Base-by-base conservation (phyloP, 2,329 filamentous ascomycete species). In the Diaporthe citrichinensis region DNA sequence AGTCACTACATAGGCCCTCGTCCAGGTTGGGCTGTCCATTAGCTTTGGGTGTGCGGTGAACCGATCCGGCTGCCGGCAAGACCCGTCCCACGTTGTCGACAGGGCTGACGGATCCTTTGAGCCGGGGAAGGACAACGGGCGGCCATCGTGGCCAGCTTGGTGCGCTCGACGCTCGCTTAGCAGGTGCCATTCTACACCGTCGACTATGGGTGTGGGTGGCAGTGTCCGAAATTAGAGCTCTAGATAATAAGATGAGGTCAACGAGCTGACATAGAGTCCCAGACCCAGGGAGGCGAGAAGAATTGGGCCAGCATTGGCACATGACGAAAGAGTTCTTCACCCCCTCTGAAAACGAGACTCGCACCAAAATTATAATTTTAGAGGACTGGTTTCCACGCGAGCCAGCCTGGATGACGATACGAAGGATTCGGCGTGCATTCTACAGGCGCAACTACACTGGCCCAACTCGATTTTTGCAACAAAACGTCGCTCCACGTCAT, bases 381-480 rank as follows among this genome's bases (percentile, higher is more conserved):
- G 68, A 41, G 15, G 6, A 41, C 41, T n/a, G 28, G 2, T 34
- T 31, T 23, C 57, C 31, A 61, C 10, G 28, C 34, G 71, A 61
- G 41, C 31, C 23, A 49, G 41, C 31, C 23, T 46, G 10, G 46
- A 55, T 65, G 71, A 65, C 49, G 59, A n/a, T 65, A 8, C 36
- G 58, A 65, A 65, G 71, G 71, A 73, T 73, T 65, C 71, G 58
- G 25, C 46, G 34, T 65, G 71, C 71, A 73, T 55, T 57, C 34
- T 5, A 41, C 36, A 51, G 71, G 71, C 71, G 71, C 58, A 65
- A 65, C 28, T n/a, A n/a, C n/a, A n/a, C n/a, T n/a, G n/a, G n/a
- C n/a, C n/a, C n/a, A n/a, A n/a, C n/a, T n/a, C n/a, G n/a, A n/a
- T n/a, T n/a, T n/a, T n/a, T n/a, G n/a, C n/a, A n/a, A n/a, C n/a